phyloP scores from a whole-genome alignment of 2,329 filamentous ascomycete genomes.

The Arthroderma uncinatum region DNA sequence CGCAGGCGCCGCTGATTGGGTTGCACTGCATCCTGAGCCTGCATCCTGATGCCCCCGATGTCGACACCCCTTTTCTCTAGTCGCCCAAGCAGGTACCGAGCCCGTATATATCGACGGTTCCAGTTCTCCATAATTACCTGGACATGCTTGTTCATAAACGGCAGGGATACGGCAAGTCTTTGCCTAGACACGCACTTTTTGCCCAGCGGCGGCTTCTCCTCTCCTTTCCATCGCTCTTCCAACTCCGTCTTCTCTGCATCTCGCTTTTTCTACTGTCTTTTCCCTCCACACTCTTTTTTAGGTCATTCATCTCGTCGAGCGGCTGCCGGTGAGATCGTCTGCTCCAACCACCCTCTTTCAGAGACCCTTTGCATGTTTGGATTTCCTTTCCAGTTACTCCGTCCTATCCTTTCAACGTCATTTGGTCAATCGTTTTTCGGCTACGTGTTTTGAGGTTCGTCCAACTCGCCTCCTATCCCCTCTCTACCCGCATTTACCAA shows the following conservation, averaged over 20 bases:
- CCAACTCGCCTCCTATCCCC: not conserved
- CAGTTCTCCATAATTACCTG: constrained; percentile 5
- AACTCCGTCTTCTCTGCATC: not conserved
- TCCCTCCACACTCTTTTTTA: constrained; percentile 1
- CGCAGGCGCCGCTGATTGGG: constrained; percentile 1
- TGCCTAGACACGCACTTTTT: constrained; percentile 3
- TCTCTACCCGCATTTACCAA: not conserved
- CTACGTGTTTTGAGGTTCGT: constrained; percentile 1
- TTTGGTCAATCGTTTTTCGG: not conserved
- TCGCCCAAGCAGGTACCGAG: constrained; percentile 1
- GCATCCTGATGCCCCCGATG: constrained; percentile 5
- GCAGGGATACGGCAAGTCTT: constrained; percentile 2
- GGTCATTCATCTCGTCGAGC: constrained; percentile 2
- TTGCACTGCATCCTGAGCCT: not conserved
- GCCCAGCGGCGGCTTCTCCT: constrained; percentile 1
- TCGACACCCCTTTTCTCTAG: constrained; percentile 5
- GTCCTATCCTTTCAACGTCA: not conserved
- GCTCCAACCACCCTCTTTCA: constrained; percentile 1
- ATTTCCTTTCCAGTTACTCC: not conserved
- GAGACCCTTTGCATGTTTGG: not conserved
- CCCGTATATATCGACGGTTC: constrained; percentile 2
- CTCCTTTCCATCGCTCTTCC: constrained; percentile 4
- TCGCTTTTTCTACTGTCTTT: constrained; percentile 1
- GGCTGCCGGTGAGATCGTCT: constrained; percentile 2
- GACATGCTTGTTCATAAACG: constrained; percentile 1